phyloP scores from a whole-genome alignment of 1,139 yeast species.

The Komagataea norvegica region DNA sequence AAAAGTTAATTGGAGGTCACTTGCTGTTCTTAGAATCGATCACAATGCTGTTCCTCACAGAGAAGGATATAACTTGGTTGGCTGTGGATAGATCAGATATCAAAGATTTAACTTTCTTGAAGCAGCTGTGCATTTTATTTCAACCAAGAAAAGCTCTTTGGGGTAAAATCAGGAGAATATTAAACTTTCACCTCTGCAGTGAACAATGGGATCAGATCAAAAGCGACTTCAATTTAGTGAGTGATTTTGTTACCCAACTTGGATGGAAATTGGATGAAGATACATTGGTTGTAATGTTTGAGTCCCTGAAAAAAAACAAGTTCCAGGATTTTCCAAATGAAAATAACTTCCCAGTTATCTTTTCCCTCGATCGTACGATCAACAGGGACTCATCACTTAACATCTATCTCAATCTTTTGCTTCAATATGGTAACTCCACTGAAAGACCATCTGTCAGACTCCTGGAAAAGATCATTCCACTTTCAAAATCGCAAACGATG shows the following conservation, averaged over 20 bases:
- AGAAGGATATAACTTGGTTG: constrained; percentile 15
- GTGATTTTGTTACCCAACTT: constrained; percentile 7
- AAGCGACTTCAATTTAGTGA: constrained; percentile 10
- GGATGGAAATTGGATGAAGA: constrained; percentile 18
- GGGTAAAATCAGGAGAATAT: constrained; percentile 9
- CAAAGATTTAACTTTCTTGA: constrained; percentile 15
- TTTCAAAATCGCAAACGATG: constrained; percentile 14
- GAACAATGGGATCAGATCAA: constrained; percentile 5
- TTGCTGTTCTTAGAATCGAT: constrained; percentile 18
- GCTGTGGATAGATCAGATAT: constrained; percentile 10
- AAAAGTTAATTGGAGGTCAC: constrained; percentile 9
- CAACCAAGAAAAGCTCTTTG: constrained; percentile 11
- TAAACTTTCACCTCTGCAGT: constrained; percentile 3
- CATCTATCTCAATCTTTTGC: constrained; percentile 17
- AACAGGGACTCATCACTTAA: constrained; percentile 15
- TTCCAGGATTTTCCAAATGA: constrained; percentile 19
- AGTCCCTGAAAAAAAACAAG: constrained; percentile 19
- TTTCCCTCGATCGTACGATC: constrained; percentile 9
- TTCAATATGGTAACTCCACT: constrained; percentile 7
- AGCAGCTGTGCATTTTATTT: constrained; percentile 12
- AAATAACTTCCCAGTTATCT: constrained; percentile 13
- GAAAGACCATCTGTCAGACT: constrained; percentile 13
- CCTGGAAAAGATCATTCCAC: constrained; percentile 21
- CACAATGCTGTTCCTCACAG: constrained; percentile 15
- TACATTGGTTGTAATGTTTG: constrained; percentile 15